These are phyloP conservation scores for Colletotrichum phormii DNA, from an alignment of 2,329 filamentous ascomycete species.

Conservation along the genomic window DNA sequence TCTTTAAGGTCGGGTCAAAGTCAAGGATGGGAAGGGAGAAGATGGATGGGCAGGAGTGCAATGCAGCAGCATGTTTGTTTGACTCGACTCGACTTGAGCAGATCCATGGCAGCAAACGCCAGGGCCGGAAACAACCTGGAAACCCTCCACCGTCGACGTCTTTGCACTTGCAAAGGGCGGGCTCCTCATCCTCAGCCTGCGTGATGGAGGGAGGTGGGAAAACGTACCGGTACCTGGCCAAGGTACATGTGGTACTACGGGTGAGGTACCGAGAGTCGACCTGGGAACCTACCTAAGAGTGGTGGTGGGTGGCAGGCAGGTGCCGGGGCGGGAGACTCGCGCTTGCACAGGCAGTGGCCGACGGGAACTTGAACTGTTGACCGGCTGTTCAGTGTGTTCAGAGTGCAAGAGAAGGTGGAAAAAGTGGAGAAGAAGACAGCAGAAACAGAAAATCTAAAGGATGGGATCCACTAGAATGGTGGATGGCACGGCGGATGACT, in stretches of 20 bases:
- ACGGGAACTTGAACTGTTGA: background rate
- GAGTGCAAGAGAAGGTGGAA: background rate
- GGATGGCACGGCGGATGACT: background rate
- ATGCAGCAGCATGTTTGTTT: background rate
- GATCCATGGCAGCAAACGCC: constrained; percentile 26
- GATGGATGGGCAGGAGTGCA: background rate
- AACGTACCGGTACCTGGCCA: constrained; percentile 35
- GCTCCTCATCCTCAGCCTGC: constrained; percentile 20
- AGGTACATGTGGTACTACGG: constrained; percentile 24
- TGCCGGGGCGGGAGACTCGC: background rate
- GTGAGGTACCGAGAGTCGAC: constrained; percentile 6
- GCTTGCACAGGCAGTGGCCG: background rate
- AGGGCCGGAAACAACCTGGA: constrained; percentile 14
- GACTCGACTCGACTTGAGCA: constrained; percentile 10
- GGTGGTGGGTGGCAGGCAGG: background rate
- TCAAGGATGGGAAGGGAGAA: constrained; percentile 28
- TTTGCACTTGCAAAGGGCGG: constrained; percentile 31
- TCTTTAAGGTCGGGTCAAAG: constrained; percentile 30
- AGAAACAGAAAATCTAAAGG: background rate
- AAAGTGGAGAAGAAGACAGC: background rate
- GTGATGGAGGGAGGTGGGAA: constrained; percentile 25
- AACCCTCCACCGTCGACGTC: constrained; percentile 13
- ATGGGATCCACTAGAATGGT: background rate
- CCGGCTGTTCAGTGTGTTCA: too few species aligned
- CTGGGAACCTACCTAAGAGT: background rate